Evolutionary conservation across 2,329 filamentous ascomycete species (phyloP).

Genomic region (Rugonectria rugulosa): DNA sequence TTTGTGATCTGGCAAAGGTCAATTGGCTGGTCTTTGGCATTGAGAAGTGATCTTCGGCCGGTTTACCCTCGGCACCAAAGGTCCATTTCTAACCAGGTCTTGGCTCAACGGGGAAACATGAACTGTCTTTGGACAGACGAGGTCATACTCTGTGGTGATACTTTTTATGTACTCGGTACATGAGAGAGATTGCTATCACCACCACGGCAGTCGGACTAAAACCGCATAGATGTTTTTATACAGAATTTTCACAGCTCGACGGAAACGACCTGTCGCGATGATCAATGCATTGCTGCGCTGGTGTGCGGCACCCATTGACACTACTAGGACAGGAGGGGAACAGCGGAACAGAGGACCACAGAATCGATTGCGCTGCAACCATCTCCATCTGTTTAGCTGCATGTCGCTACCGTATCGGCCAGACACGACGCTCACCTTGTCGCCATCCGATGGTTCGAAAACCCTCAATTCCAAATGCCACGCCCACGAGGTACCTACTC

Average conservation of each 20-base stretch:
- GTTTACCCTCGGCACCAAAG: no score
- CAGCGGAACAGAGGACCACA: no score
- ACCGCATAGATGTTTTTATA: background rate
- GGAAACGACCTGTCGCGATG: background rate
- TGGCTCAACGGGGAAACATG: no score
- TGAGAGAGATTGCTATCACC: background rate
- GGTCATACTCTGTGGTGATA: no score
- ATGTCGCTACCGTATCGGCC: constrained; percentile 34
- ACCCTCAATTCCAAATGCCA: background rate
- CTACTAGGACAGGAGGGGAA: no score
- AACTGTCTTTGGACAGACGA: no score
- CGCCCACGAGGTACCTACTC: no score
- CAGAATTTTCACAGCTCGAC: constrained; percentile 14
- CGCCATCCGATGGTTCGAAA: background rate
- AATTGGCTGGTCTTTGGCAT: constrained; percentile 12
- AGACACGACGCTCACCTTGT: constrained; percentile 20
- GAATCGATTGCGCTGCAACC: constrained; percentile 22
- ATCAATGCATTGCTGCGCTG: no score
- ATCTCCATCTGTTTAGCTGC: constrained; percentile 34
- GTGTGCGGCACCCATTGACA: background rate
- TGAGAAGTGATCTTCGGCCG: no score
- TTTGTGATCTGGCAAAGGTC: no score
- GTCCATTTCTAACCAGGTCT: no score
- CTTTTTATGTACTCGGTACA: no score
- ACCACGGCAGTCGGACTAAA: background rate